Percentiles rank a stretch among this genome's conserved stretches.
Evolutionary conservation across 176 grass and related monocot genomes (phyloP).

Genomic region (Avena atlantica): DNA sequence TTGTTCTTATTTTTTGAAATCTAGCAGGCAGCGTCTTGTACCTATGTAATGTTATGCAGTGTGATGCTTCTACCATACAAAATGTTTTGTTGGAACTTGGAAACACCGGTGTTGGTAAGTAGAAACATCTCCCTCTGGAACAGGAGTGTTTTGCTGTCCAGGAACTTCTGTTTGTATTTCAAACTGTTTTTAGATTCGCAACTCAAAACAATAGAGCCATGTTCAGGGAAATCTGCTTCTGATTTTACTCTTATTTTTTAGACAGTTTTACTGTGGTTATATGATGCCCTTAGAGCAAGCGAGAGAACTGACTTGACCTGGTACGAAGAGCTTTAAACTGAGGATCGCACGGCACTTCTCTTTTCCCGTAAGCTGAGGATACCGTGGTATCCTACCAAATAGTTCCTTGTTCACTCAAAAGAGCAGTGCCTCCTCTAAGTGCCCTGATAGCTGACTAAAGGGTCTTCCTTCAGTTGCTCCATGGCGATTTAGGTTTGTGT

Average conservation of each 20-base stretch:
- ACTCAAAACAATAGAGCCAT: neutral
- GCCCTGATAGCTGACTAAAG: too few relatives aligned
- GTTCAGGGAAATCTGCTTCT: neutral
- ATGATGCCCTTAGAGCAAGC: neutral
- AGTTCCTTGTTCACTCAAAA: too few relatives aligned
- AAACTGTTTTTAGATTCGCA: neutral
- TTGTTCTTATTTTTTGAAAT: neutral
- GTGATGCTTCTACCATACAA: neutral
- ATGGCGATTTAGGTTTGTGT: too few relatives aligned
- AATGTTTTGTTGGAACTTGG: neutral
- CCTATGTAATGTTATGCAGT: neutral
- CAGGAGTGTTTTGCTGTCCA: neutral
- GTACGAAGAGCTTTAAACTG: too few relatives aligned
- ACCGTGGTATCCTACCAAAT: too few relatives aligned
- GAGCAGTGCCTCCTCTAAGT: too few relatives aligned
- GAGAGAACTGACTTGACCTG: neutral
- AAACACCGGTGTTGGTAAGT: neutral
- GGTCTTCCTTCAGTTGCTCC: too few relatives aligned
- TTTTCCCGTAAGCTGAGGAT: too few relatives aligned
- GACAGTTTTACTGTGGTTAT: neutral
- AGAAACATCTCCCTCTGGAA: neutral
- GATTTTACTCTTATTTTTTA: neutral
- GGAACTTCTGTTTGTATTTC: neutral
- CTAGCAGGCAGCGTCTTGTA: neutral
- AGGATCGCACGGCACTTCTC: too few relatives aligned